These are phyloP conservation scores for Hymenochaete sp. DNA, from an alignment of 1,284 basidiomycete species.

Conservation along the genomic window DNA sequence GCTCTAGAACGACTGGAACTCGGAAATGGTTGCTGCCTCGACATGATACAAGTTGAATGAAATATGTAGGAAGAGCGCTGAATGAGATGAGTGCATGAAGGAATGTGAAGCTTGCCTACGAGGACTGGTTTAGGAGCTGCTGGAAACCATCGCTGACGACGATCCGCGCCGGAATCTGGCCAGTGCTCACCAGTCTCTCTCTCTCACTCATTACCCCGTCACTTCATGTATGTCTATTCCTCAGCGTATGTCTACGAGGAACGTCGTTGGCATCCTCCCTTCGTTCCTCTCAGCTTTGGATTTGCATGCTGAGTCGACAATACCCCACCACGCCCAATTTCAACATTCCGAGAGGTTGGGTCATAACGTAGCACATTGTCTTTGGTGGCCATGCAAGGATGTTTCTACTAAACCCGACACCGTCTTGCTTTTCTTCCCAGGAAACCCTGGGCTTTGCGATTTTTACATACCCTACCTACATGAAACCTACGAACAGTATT, in stretches of 20 bases:
- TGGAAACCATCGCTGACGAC: too few relatives aligned
- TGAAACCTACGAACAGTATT: conserved; percentile 8
- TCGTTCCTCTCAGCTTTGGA: conserved; percentile 6
- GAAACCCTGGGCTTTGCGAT: conserved; percentile 15
- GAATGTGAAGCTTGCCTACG: too few relatives aligned
- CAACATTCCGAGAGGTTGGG: conserved; percentile 11
- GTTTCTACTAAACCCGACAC: conserved; percentile 6
- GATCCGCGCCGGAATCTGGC: too few relatives aligned
- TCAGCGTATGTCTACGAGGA: too few relatives aligned
- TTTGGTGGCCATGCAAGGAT: conserved; percentile 19
- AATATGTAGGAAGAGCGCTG: not conserved
- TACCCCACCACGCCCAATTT: not conserved
- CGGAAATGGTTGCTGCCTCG: conserved; percentile 15
- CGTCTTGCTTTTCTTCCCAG: conserved; percentile 12
- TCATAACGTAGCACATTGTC: conserved; percentile 12
- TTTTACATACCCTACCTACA: conserved; percentile 15
- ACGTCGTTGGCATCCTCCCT: not conserved
- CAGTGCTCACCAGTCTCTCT: too few relatives aligned
- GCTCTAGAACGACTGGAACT: too few relatives aligned
- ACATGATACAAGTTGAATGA: conserved; percentile 11
- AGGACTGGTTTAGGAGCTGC: too few relatives aligned
- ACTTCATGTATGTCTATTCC: too few relatives aligned
- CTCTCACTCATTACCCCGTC: too few relatives aligned
- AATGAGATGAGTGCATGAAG: not conserved
- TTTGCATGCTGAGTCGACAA: not conserved